Percentiles rank a stretch among this genome's conserved stretches.
These are phyloP conservation scores for Rubia yunnanensis DNA, from an alignment of 257 asterid genomes.

Conservation along the genomic window DNA sequence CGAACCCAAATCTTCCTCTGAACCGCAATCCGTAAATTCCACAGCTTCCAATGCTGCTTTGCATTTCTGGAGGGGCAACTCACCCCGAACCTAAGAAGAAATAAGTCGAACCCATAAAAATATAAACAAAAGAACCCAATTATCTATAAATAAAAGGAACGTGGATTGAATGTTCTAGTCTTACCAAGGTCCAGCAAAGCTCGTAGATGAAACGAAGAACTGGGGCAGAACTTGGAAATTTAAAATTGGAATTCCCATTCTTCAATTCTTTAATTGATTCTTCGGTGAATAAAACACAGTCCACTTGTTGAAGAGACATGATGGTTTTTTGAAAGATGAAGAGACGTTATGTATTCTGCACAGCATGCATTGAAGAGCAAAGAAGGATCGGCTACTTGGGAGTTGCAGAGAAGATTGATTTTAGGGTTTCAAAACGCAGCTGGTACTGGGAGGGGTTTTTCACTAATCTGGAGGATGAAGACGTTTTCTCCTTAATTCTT, in stretches of 20 bases:
- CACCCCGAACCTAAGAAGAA: constrained; percentile 74
- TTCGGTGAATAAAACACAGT: constrained; percentile 59
- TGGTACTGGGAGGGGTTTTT: neutral
- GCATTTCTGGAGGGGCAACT: constrained; percentile 79
- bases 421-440: constrained; percentile 15
- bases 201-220: constrained; percentile 78
- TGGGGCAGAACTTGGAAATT: constrained; percentile 49
- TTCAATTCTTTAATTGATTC: constrained; percentile 64
- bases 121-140: neutral
- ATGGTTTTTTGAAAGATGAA: constrained; percentile 5
- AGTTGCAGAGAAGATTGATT: neutral
- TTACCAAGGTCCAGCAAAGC: constrained; percentile 71
- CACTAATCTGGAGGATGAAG: constrained; percentile 1
- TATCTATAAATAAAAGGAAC: neutral
- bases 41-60: constrained; percentile 83
- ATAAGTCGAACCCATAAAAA: neutral
- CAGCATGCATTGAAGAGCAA: constrained; percentile 1
- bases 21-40: constrained; percentile 59
- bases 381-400: neutral
- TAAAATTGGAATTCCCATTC: constrained; percentile 53
- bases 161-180: neutral
- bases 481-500: neutral
- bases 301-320: constrained; percentile 64
- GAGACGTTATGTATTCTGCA: constrained; percentile 4
- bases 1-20: constrained; percentile 80